These are phyloP conservation scores for Gliomastix tumulicola DNA, from an alignment of 2,329 filamentous ascomycete genomes.

Conservation along the genomic window DNA sequence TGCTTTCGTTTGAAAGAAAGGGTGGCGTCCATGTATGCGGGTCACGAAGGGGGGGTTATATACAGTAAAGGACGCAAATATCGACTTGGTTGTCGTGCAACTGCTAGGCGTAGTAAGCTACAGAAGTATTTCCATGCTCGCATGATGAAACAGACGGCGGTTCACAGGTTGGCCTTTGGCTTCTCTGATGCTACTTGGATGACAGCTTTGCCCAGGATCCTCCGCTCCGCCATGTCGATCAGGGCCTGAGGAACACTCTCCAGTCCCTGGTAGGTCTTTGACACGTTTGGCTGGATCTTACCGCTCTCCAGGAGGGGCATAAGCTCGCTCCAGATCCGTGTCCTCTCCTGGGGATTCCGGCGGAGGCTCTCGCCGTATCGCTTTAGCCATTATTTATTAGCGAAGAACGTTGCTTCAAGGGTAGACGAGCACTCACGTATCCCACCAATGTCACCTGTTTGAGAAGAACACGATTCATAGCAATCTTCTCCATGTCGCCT, in stretches of 20 bases:
- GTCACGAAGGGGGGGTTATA: too few species aligned
- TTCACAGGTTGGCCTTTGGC: too few species aligned
- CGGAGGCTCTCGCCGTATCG: conserved; percentile 50
- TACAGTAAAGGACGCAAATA: too few species aligned
- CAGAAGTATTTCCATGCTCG: too few species aligned
- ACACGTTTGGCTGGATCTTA: conserved; percentile 43
- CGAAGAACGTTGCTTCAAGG: background rate
- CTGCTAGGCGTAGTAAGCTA: too few species aligned
- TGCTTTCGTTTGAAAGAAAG: too few species aligned
- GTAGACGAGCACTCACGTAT: conserved; percentile 38
- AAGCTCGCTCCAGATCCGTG: conserved; percentile 43
- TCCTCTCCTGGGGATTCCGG: conserved; percentile 35
- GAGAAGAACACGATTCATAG: conserved; percentile 46
- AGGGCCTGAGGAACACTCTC: conserved; percentile 41
- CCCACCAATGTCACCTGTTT: conserved; percentile 45
- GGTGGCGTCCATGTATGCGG: too few species aligned
- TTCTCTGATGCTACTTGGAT: conserved; percentile 25
- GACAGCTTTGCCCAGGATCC: conserved; percentile 49
- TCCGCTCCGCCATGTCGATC: conserved; percentile 39
- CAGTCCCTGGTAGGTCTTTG: conserved; percentile 40
- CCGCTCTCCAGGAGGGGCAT: conserved; percentile 36
- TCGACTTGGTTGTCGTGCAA: too few species aligned
- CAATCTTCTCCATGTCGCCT: conserved; percentile 45
- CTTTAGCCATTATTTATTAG: conserved; percentile 17
- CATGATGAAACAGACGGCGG: too few species aligned